Conservation (phyloP, 805 yeast species). For the Jamesozyma hellenica region DNA sequence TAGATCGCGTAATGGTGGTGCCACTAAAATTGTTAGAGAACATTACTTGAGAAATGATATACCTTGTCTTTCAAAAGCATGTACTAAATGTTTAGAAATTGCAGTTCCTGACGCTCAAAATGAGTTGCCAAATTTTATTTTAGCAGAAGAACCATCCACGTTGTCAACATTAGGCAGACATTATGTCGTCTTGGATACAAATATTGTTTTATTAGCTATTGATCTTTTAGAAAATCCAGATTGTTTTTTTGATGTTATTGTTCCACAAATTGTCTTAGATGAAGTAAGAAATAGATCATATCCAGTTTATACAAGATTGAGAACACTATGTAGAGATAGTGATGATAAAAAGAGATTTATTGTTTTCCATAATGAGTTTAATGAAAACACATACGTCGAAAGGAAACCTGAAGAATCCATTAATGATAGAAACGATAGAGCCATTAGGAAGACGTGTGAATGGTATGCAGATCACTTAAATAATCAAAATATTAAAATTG, state of each 20-base stretch:
- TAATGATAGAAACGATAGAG: conserved; percentile 86
- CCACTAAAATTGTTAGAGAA: conserved; percentile 80
- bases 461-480: conserved; percentile 66
- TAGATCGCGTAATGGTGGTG: conserved; percentile 80
- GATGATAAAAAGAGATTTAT: conserved; percentile 63
- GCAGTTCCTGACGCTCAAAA: conserved; percentile 56
- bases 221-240: conserved; percentile 73
- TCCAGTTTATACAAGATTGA: conserved; percentile 77
- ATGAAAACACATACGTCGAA: conserved; percentile 53
- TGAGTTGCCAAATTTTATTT: conserved; percentile 51
- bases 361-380: conserved; percentile 90
- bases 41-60: conserved; percentile 88
- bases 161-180: conserved; percentile 52
- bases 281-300: conserved; percentile 82
- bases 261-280: conserved; percentile 93
- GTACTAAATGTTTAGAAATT: conserved; percentile 48
- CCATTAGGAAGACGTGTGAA: conserved; percentile 63
- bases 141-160: conserved; percentile 50
- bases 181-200: conserved; percentile 79
- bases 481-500: conserved; percentile 34
- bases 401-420: conserved; percentile 59
- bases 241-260: conserved; percentile 77
- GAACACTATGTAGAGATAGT: conserved; percentile 56
- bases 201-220: conserved; percentile 77
- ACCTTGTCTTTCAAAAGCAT: conserved; percentile 73